Conservation (phyloP, 73 alveolate genomes). For the Stentor roeselii region DNA sequence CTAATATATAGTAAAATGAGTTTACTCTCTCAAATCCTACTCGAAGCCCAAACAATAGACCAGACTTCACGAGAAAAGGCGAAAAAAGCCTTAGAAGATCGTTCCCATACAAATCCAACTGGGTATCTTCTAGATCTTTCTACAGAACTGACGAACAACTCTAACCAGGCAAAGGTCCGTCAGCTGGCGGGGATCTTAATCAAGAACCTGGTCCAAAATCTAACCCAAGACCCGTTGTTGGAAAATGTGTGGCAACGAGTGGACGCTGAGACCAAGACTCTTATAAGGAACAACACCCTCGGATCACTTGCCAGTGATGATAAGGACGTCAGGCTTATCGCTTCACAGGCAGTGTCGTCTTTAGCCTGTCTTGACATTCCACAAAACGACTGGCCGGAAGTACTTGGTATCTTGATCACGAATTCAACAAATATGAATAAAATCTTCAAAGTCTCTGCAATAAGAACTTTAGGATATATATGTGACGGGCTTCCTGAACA, state of each 20-base stretch:
- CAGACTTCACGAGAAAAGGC: neutral
- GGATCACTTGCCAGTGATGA: constrained; percentile 30
- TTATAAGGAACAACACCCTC: constrained; percentile 1
- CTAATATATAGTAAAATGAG: too few relatives aligned
- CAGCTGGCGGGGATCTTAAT: neutral
- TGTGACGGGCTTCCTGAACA: constrained; percentile 54
- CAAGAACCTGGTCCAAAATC: neutral
- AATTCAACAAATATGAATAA: constrained; percentile 40
- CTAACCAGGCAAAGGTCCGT: neutral
- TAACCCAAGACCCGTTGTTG: neutral
- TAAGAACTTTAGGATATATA: constrained; percentile 54
- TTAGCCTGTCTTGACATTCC: constrained; percentile 61
- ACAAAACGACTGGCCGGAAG: constrained; percentile 57
- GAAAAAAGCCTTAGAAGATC: neutral
- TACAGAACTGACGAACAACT: neutral
- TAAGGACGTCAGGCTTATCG: constrained; percentile 20
- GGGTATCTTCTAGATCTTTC: neutral
- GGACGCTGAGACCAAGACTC: neutral
- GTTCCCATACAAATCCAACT: neutral
- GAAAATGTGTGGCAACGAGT: neutral
- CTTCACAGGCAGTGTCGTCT: constrained; percentile 33
- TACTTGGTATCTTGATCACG: constrained; percentile 42
- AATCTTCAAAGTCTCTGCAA: constrained; percentile 41
- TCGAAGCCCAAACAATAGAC: neutral
- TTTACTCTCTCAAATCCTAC: neutral